These are phyloP conservation scores for Vinca minor DNA, from an alignment of 257 asterid species.

Conservation along the genomic window DNA sequence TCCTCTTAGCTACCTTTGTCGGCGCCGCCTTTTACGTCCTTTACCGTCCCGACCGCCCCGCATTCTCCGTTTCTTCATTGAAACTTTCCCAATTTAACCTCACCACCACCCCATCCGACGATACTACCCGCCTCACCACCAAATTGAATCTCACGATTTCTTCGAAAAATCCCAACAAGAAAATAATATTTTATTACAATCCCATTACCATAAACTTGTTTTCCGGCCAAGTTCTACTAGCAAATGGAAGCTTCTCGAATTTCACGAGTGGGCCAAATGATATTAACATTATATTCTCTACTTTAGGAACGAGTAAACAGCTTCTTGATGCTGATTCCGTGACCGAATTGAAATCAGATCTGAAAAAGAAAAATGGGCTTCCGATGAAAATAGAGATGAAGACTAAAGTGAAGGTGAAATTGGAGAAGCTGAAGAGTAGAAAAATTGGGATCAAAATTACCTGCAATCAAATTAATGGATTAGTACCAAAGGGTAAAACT, in stretches of 20 bases:
- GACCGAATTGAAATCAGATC: conserved; percentile 43
- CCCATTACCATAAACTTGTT: conserved; percentile 35
- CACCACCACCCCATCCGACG: conserved; percentile 62
- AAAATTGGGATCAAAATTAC: conserved; percentile 66
- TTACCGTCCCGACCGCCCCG: conserved; percentile 65
- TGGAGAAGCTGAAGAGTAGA: conserved; percentile 59
- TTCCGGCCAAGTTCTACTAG: conserved; percentile 30
- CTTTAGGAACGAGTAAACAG: conserved; percentile 29
- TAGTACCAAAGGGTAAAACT: conserved; percentile 52
- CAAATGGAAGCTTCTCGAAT: conserved; percentile 39
- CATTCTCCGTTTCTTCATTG: conserved; percentile 54
- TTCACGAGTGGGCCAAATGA: conserved; percentile 39
- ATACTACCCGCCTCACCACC: conserved; percentile 53
- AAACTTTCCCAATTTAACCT: conserved; percentile 59
- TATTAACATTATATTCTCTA: conserved; percentile 38
- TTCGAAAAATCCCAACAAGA: conserved; percentile 55
- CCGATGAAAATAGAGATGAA: conserved; percentile 58
- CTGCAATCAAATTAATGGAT: conserved; percentile 61
- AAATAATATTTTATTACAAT: conserved; percentile 37
- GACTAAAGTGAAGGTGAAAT: conserved; percentile 48
- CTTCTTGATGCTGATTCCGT: conserved; percentile 46
- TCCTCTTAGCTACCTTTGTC: conserved; percentile 57
- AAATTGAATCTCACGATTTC: conserved; percentile 53
- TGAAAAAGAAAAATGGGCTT: conserved; percentile 47
- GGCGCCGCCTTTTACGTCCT: conserved; percentile 58